phyloP scores from a whole-genome alignment of 768 basidiomycete species.

The Tricholoma sp. region DNA sequence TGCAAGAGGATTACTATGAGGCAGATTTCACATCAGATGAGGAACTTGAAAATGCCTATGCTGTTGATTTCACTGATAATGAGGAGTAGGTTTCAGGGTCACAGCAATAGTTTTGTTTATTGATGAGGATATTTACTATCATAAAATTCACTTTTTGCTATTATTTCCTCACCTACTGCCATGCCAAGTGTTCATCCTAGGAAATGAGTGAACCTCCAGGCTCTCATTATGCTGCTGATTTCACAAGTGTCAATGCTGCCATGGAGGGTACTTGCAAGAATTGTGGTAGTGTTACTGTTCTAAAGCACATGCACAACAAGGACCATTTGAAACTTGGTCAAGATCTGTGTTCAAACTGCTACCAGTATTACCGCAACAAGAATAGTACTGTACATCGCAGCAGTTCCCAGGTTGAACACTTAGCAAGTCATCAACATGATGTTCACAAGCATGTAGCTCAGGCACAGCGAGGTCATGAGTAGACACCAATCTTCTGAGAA shows the following conservation, averaged over 20 bases:
- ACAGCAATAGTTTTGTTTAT: not conserved
- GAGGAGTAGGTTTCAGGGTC: not conserved
- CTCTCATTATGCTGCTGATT: slow-evolving; percentile 6
- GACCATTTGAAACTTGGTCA: not conserved
- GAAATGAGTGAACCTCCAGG: not conserved
- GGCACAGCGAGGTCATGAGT: not conserved
- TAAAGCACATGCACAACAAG: slow-evolving; percentile 1
- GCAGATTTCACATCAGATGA: not conserved
- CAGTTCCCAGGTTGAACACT: not conserved
- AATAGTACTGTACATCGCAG: not conserved
- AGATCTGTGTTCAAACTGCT: not conserved
- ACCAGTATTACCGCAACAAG: not conserved
- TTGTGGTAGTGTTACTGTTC: not conserved
- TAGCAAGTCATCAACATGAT: not conserved
- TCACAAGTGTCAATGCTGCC: not conserved
- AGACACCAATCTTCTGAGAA: not conserved
- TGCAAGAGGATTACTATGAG: slow-evolving; percentile 6
- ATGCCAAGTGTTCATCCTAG: not conserved
- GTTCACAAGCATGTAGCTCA: not conserved
- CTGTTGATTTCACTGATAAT: slow-evolving; percentile 1
- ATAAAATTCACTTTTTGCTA: not conserved
- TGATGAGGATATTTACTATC: not conserved
- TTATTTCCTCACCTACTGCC: slow-evolving; percentile 1
- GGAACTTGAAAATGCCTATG: not conserved
- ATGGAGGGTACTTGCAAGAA: not conserved